Evolutionary conservation across 371 early-diverging fungal genomes (phyloP).

Genomic region (Mucor racemosus): DNA sequence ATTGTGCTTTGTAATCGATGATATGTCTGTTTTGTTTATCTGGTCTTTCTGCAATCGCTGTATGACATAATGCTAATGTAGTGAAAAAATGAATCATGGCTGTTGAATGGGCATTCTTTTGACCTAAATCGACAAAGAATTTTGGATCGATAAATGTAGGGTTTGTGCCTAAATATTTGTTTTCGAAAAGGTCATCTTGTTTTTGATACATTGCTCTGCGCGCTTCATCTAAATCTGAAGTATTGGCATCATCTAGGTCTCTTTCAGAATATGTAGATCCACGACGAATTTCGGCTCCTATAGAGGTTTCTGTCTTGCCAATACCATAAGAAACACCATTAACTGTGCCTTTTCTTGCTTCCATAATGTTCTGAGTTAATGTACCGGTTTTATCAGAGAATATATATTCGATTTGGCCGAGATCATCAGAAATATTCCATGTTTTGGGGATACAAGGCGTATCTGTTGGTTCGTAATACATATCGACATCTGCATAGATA

Average conservation of each 20-base stretch:
- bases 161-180: slow-evolving; percentile 40
- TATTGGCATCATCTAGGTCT: slow-evolving; percentile 9
- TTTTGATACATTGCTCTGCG: slow-evolving; percentile 43
- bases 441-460: slow-evolving; percentile 83
- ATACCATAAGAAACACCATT: slow-evolving; percentile 81
- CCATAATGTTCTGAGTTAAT: slow-evolving; percentile 82
- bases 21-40: slow-evolving; percentile 49
- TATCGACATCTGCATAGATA: slow-evolving; percentile 83
- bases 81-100: slow-evolving; percentile 67
- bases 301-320: slow-evolving; percentile 45
- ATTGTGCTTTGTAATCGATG: slow-evolving; percentile 84
- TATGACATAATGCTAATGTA: slow-evolving; percentile 92
- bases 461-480: slow-evolving; percentile 82
- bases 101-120: slow-evolving; percentile 28
- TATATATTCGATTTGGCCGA: slow-evolving; percentile 92
- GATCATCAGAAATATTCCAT: slow-evolving; percentile 86
- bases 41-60: slow-evolving; percentile 75
- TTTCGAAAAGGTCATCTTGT: slow-evolving; percentile 40
- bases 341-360: slow-evolving; percentile 79
- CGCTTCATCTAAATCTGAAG: slow-evolving; percentile 22
- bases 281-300: slow-evolving; percentile 51
- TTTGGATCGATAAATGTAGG: slow-evolving; percentile 54
- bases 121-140: slow-evolving; percentile 41
- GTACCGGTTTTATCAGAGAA: slow-evolving; percentile 95
- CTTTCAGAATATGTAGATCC: slow-evolving; percentile 29